Base-by-base conservation (phyloP, 2,329 filamentous ascomycete species). In the Cercospora canescens region DNA sequence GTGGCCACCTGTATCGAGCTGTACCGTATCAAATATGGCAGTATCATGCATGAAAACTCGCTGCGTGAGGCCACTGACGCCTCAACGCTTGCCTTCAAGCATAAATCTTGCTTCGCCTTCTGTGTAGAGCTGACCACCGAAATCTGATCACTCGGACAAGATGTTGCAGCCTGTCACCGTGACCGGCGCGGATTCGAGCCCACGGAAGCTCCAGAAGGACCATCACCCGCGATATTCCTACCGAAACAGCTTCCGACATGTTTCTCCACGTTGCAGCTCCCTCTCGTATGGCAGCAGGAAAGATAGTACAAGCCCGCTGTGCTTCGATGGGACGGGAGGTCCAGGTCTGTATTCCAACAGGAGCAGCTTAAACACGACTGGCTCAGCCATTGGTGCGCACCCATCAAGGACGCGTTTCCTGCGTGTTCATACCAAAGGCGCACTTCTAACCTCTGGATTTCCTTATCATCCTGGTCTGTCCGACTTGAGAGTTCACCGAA, bases 391-490 rank as follows among this genome's bases (percentile, higher is more conserved):
- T 55, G 59, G 58, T 45, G 30, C 34, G 18, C 41, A 55, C 28
- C 52, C 62, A 7, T 41, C 30, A 30, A 55, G 55, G 57, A 37
- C 52, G 6, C 62, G 32, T 21, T 64, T 63, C 6, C 54, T 73
- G 8, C 67, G 65, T 11, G 64, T 73, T 5, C 50, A 66, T 16
- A 72, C 72, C 18, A 71, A 66, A 62, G 72, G 72, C 14, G 30
- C 67, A 4, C 62, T 66, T n/a, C 62, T 73, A 24, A 67, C 67
- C 16, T 68, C 67, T 5, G 71, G 72, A 2, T 73, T 73, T 30
- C 56, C 71, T 1, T 73, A 73, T 26, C 72, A 72, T 60, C 69
- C 68, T 6, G 64, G 67, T 11, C 64, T 73, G 8, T 72, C 69
- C 54, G 72, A 73, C 18, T 28, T 72, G n/a, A 65, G 65, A 8